Conservation (phyloP, 2,329 filamentous ascomycete species). For the Thyridium curvatum region DNA sequence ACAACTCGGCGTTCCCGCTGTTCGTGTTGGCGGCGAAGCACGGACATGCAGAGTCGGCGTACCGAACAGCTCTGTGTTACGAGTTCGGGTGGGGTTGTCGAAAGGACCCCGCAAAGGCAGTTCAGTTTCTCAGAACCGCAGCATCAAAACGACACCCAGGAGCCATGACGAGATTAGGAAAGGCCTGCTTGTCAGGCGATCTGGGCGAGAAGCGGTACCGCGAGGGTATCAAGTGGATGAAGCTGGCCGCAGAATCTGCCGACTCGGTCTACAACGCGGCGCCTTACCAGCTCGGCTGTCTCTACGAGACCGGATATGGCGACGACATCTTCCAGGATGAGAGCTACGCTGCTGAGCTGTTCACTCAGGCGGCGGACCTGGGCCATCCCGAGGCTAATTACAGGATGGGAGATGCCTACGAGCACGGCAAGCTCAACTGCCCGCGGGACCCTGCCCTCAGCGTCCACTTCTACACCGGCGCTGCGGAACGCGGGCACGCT, state of each 20-base stretch:
- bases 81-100: slow-evolving; percentile 97
- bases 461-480: slow-evolving; percentile 94
- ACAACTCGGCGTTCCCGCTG: slow-evolving; percentile 84
- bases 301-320: slow-evolving; percentile 91
- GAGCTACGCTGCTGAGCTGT: slow-evolving; percentile 84
- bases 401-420: slow-evolving; percentile 92
- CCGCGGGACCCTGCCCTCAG: slow-evolving; percentile 87
- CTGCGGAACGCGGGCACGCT: slow-evolving; percentile 77
- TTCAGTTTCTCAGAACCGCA: slow-evolving; percentile 85
- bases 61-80: slow-evolving; percentile 89
- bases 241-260: slow-evolving; percentile 82
- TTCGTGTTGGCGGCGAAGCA: slow-evolving; percentile 94
- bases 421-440: slow-evolving; percentile 82
- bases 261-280: slow-evolving; percentile 89
- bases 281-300: slow-evolving; percentile 79
- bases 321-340: slow-evolving; percentile 91
- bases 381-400: slow-evolving; percentile 82
- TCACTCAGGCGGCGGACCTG: slow-evolving; percentile 88
- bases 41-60: slow-evolving; percentile 92
- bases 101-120: slow-evolving; percentile 83
- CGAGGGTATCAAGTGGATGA: slow-evolving; percentile 94
- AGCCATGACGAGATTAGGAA: slow-evolving; percentile 85
- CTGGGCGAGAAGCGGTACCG: slow-evolving; percentile 81
- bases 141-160: slow-evolving; percentile 93
- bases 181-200: slow-evolving; percentile 84